Evolutionary conservation across 257 asterid genomes (phyloP).

Genomic region (Nicotiana noctiflora): DNA sequence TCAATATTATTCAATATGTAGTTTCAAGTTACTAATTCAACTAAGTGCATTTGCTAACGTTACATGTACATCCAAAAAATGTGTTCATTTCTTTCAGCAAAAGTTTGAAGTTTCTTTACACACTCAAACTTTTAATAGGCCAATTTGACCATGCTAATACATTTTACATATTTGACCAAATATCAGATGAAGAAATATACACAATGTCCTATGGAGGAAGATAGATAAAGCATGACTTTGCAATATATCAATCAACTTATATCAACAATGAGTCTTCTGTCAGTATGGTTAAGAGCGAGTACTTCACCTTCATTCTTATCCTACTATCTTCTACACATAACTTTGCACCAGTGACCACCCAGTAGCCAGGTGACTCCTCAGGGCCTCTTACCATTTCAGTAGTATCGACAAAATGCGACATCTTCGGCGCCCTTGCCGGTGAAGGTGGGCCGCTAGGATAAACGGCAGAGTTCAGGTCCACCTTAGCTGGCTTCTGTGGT

Average conservation of each 20-base stretch:
- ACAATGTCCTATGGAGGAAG: not conserved
- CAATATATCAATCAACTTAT: conserved; percentile 21
- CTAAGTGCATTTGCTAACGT: not conserved
- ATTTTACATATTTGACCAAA: not conserved
- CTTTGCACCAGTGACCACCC: conserved; percentile 93
- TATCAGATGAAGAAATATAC: not conserved
- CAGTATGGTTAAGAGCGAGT: conserved; percentile 69
- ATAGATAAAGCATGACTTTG: conserved; percentile 4
- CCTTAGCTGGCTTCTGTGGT: conserved; percentile 46
- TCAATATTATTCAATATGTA: too few species aligned
- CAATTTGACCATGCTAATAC: conserved; percentile 4
- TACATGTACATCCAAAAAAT: not conserved
- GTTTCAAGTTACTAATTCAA: too few species aligned
- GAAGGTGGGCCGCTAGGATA: conserved; percentile 86
- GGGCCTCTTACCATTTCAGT: conserved; percentile 91
- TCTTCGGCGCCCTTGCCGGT: conserved; percentile 71
- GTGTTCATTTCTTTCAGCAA: not conserved
- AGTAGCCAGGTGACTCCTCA: conserved; percentile 78
- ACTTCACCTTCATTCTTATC: conserved; percentile 69
- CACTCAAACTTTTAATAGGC: not conserved
- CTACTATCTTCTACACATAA: conserved; percentile 73
- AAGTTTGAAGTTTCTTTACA: not conserved
- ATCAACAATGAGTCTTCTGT: conserved; percentile 60
- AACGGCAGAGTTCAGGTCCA: conserved; percentile 74
- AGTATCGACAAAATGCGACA: conserved; percentile 76